Evolutionary conservation across 805 yeast species (phyloP).

Genomic region (Wickerhamomyces sydowiorum): DNA sequence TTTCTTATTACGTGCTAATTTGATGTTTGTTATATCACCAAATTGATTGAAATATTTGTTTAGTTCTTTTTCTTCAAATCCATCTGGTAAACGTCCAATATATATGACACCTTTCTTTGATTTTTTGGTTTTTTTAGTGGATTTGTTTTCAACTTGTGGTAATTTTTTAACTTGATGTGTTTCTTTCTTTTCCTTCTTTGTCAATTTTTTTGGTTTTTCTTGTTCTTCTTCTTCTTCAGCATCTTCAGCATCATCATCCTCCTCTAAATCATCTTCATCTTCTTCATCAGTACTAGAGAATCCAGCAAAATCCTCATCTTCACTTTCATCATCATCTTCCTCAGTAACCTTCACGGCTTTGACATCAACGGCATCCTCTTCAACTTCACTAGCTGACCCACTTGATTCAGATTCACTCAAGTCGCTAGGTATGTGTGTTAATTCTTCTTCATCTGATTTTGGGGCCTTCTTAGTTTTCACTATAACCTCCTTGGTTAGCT

Average conservation of each 20-base stretch:
- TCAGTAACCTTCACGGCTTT: slow-evolving; percentile 10
- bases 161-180: slow-evolving; percentile 21
- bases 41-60: slow-evolving; percentile 83
- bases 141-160: slow-evolving; percentile 14
- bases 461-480: slow-evolving; percentile 14
- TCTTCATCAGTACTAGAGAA: slow-evolving; percentile 12
- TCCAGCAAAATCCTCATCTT: slow-evolving; percentile 12
- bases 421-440: background rate
- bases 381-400: slow-evolving; percentile 19
- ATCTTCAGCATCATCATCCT: slow-evolving; percentile 25
- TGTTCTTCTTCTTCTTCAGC: slow-evolving; percentile 14
- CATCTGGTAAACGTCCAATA: slow-evolving; percentile 89
- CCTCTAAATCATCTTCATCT: slow-evolving; percentile 6
- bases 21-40: slow-evolving; percentile 74
- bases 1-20: slow-evolving; percentile 82
- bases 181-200: slow-evolving; percentile 20
- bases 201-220: slow-evolving; percentile 11
- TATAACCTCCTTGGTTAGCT: background rate
- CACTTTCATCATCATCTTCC: slow-evolving; percentile 7
- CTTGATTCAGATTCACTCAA: slow-evolving; percentile 20
- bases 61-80: slow-evolving; percentile 77
- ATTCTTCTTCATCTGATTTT: slow-evolving; percentile 13
- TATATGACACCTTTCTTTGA: slow-evolving; percentile 65
- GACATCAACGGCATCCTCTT: slow-evolving; percentile 20
- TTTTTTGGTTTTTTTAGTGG: slow-evolving; percentile 20